Percentiles rank a stretch among this genome's conserved stretches.
Evolutionary conservation across 306 rosid genomes (phyloP).

Genomic region (Cicer pinnatifidum): DNA sequence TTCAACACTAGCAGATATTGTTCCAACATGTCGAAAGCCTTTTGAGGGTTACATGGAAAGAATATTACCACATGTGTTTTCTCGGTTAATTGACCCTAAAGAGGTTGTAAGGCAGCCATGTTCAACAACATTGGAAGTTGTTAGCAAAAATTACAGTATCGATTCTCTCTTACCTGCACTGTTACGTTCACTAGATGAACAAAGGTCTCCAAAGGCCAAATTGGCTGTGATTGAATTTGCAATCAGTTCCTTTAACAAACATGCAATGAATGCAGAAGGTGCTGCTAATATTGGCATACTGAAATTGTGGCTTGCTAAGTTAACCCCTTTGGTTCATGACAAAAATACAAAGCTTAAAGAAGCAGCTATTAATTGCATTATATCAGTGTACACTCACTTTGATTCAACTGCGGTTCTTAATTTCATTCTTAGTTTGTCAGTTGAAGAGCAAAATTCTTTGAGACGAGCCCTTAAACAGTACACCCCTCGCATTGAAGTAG

Average conservation of each 20-base stretch:
- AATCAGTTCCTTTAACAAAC: slow-evolving; percentile 85
- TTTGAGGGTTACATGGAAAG: slow-evolving; percentile 98
- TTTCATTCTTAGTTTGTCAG: slow-evolving; percentile 89
- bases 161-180: slow-evolving; percentile 97
- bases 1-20: slow-evolving; percentile 88
- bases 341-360: slow-evolving; percentile 94
- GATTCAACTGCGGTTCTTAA: slow-evolving; percentile 85
- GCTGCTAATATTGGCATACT: slow-evolving; percentile 86
- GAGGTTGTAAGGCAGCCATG: slow-evolving; percentile 94
- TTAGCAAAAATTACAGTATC: slow-evolving; percentile 76
- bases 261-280: slow-evolving; percentile 84
- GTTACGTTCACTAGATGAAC: slow-evolving; percentile 98
- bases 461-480: slow-evolving; percentile 94
- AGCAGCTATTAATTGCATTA: slow-evolving; percentile 91
- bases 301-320: slow-evolving; percentile 93
- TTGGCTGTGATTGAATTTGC: slow-evolving; percentile 96
- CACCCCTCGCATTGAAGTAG: slow-evolving; percentile 99
- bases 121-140: slow-evolving; percentile 86
- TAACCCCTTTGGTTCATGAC: slow-evolving; percentile 87
- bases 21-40: slow-evolving; percentile 92
- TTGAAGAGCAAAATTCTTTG: slow-evolving; percentile 95
- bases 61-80: slow-evolving; percentile 94
- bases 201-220: slow-evolving; percentile 97
- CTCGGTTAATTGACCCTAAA: slow-evolving; percentile 96
- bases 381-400: slow-evolving; percentile 91